These are phyloP conservation scores for Candida dubliniensis DNA, from an alignment of 1,139 yeast species.

Conservation along the genomic window DNA sequence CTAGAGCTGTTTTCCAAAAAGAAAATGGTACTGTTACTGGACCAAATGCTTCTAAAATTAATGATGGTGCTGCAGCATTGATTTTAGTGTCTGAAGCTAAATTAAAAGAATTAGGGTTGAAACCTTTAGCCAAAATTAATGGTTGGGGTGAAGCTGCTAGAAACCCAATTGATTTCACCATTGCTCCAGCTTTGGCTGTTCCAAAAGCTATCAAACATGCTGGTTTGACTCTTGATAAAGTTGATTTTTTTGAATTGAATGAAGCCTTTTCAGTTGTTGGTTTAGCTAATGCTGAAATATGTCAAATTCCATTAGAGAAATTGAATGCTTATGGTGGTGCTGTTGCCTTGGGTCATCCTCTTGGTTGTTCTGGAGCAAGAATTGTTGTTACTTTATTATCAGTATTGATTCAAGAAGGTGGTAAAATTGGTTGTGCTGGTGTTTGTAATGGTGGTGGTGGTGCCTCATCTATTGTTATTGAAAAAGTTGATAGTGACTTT, in stretches of 20 bases:
- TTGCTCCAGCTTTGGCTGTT: constrained; percentile 90
- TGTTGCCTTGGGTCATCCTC: constrained; percentile 95
- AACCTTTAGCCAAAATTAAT: constrained; percentile 80
- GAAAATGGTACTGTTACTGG: constrained; percentile 95
- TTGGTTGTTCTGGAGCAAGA: constrained; percentile 98
- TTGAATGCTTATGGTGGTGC: constrained; percentile 98
- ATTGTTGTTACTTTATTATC: constrained; percentile 80
- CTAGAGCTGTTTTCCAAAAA: constrained; percentile 90
- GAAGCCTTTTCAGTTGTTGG: constrained; percentile 98
- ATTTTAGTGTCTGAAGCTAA: constrained; percentile 80
- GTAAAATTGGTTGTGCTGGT: constrained; percentile 91
- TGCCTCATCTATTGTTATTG: constrained; percentile 57
- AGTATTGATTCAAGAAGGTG: constrained; percentile 76
- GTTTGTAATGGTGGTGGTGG: constrained; percentile 99
- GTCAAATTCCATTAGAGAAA: constrained; percentile 63
- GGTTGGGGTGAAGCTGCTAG: constrained; percentile 99
- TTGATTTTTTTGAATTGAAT: constrained; percentile 86
- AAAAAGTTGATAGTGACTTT: constrained; percentile 28
- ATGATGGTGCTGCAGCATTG: constrained; percentile 97
- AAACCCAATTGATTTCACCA: constrained; percentile 89
- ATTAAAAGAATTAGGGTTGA: constrained; percentile 78
- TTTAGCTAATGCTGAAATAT: constrained; percentile 78
- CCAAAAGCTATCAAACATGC: constrained; percentile 96
- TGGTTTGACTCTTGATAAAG: constrained; percentile 53
- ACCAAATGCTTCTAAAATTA: constrained; percentile 92